Evolutionary conservation across 2,329 filamentous ascomycete species (phyloP), one percentile per base, ranked within the genome.

Genomic region (Orbilia ellipsospora): DNA sequence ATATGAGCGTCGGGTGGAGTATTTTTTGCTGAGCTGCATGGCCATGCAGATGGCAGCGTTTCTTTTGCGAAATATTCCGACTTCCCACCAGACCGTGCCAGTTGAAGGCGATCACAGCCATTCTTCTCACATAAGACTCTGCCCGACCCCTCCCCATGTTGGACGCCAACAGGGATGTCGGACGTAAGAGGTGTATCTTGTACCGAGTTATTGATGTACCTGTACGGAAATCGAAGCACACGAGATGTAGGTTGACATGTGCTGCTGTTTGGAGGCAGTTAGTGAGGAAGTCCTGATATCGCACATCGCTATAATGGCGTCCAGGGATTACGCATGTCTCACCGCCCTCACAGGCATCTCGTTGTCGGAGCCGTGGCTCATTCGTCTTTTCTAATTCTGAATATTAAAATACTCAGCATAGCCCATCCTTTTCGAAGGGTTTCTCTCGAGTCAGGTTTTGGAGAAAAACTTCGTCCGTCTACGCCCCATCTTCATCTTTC

Each of bases 311-410:
- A 31, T 52, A 50, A 55, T 55, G 59, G 40, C 55, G 56, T 28
- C 64, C 64, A 69, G 60, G 70, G 72, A 75, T 69, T 69, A 65
- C 65, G 59, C 64, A 69, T 69, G 72, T 75, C 72, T 69, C 64
- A 75, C 64, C 51, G 36, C 72, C 56, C 60, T 69, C 64, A 69
- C 72, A 64, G 59, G 72, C 72, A 75, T 75, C 59, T 75, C 36
- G 55, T 48, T 26, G 56, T 65, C 40, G 40, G 64, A 75, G 72
- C 72, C 72, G 72, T 75, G 72, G 72, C 72, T 75, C 72, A 69
- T 75, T 64, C 72, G 48, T 75, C 64, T 69, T 57, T 68, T 74
- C 50, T 63, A 57, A 51, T 65, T 75, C 45, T 69, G 72, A 36
- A 75, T 69, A 75, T 75, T 75, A 75, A 69, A 65, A 60, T 57